Conservation (phyloP, 169 alveolate genomes). For the Plasmodium billcollinsi region DNA sequence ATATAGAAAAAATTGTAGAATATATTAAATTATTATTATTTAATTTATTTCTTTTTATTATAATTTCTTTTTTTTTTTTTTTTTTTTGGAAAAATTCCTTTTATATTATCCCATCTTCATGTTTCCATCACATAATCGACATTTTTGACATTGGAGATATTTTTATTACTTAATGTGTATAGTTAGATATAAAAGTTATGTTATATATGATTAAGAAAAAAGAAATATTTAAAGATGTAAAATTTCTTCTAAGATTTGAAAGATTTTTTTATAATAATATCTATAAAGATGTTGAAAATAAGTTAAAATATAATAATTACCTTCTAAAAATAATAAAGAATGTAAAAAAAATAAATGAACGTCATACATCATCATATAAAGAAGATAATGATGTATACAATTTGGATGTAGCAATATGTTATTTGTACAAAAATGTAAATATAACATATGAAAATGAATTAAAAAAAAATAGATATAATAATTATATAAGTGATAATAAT, state of each 20-base stretch:
- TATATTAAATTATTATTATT: background rate
- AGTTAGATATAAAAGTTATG: background rate
- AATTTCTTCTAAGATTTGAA: slow-evolving; percentile 7
- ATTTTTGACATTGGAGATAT: background rate
- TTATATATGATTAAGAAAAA: slow-evolving; percentile 1
- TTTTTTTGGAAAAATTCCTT: background rate
- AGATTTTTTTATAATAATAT: slow-evolving; percentile 16
- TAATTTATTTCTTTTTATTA: background rate
- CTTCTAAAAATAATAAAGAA: slow-evolving; percentile 33
- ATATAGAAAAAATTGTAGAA: no score
- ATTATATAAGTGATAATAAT: background rate
- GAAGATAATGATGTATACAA: background rate
- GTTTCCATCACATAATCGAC: background rate
- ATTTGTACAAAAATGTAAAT: slow-evolving; percentile 52
- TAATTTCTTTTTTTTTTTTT: background rate
- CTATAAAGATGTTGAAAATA: slow-evolving; percentile 19
- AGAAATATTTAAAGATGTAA: background rate
- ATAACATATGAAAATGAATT: slow-evolving; percentile 9
- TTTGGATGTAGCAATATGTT: slow-evolving; percentile 21
- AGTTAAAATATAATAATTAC: slow-evolving; percentile 35
- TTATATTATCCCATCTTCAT: background rate
- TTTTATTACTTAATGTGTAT: background rate
- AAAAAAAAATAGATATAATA: background rate
- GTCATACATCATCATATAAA: background rate
- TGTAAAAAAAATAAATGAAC: slow-evolving; percentile 13